Percentiles rank a stretch among this genome's conserved stretches.
Evolutionary conservation across 1,139 yeast species (phyloP).

Genomic region (Saccharomyces pastorianus): DNA sequence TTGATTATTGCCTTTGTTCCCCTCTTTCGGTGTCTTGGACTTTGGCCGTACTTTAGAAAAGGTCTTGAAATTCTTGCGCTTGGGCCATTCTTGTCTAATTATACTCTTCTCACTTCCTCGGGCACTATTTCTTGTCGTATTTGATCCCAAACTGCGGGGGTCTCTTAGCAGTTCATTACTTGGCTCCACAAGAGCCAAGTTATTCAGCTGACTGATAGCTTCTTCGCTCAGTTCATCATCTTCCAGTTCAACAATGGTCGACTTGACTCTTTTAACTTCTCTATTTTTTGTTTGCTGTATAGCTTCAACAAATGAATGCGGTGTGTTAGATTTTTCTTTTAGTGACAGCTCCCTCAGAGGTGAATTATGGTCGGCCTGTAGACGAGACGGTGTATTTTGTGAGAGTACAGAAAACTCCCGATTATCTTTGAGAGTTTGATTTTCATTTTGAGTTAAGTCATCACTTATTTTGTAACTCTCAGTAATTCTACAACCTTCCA

Average conservation of each 20-base stretch:
- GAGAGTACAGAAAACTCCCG: neutral
- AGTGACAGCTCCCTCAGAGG: neutral
- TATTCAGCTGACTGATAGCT: constrained; percentile 25
- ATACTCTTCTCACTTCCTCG: too few relatives aligned
- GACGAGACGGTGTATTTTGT: neutral
- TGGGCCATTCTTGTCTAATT: constrained; percentile 18
- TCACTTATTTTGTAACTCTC: too few relatives aligned
- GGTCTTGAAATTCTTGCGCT: constrained; percentile 33
- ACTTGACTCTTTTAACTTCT: constrained; percentile 25
- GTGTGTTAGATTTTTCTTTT: constrained; percentile 4
- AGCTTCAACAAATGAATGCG: constrained; percentile 23
- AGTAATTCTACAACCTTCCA: too few relatives aligned
- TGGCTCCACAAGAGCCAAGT: constrained; percentile 31
- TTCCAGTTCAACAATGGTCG: constrained; percentile 21
- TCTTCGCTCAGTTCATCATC: constrained; percentile 27
- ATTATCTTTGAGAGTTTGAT: neutral
- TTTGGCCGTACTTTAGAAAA: constrained; percentile 30
- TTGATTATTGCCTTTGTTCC: constrained; percentile 3
- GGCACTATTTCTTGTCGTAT: neutral
- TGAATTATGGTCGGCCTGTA: neutral
- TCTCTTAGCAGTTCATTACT: constrained; percentile 5
- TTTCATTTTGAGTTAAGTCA: too few relatives aligned
- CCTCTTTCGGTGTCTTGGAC: constrained; percentile 4
- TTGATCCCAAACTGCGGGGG: too few relatives aligned
- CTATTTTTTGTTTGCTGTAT: constrained; percentile 30